These are phyloP conservation scores for Akanthomyces dipterigenus DNA, from an alignment of 2,329 filamentous ascomycete species.

Conservation along the genomic window DNA sequence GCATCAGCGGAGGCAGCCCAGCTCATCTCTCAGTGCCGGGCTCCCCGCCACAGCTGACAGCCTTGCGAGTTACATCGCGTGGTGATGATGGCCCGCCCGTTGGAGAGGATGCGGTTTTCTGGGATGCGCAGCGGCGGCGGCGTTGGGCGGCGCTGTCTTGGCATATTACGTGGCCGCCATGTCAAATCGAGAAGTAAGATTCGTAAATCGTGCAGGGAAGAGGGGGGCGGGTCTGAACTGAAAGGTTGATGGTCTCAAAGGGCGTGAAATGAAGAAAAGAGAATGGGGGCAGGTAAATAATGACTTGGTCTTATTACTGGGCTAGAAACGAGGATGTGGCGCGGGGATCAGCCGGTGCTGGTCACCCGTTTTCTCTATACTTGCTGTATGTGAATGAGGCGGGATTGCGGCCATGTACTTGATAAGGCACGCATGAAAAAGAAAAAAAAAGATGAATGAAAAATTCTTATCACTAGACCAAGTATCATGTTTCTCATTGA, in stretches of 20 bases:
- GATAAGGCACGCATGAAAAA: neutral
- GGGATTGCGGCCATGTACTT: neutral
- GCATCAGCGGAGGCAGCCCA: neutral
- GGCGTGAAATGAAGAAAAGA: neutral
- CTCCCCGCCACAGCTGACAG: constrained; percentile 7
- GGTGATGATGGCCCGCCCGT: neutral
- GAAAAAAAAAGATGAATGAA: neutral
- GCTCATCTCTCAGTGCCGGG: neutral
- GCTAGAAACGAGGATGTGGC: neutral
- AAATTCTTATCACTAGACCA: neutral
- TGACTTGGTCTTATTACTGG: neutral
- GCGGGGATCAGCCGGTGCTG: neutral
- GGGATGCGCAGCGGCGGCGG: neutral
- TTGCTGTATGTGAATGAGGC: too few species aligned
- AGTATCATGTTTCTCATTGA: neutral
- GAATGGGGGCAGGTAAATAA: neutral
- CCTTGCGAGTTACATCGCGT: constrained; percentile 8
- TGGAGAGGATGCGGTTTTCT: neutral
- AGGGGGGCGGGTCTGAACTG: neutral
- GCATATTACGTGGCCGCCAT: neutral
- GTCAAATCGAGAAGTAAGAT: constrained; percentile 3
- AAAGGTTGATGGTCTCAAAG: neutral
- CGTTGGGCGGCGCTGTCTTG: neutral
- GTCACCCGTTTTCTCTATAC: neutral
- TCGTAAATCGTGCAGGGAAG: neutral